Evolutionary conservation across 257 asterid species (phyloP), one percentile per base, ranked within the genome.

Genomic region (Nicotiana attenuata): DNA sequence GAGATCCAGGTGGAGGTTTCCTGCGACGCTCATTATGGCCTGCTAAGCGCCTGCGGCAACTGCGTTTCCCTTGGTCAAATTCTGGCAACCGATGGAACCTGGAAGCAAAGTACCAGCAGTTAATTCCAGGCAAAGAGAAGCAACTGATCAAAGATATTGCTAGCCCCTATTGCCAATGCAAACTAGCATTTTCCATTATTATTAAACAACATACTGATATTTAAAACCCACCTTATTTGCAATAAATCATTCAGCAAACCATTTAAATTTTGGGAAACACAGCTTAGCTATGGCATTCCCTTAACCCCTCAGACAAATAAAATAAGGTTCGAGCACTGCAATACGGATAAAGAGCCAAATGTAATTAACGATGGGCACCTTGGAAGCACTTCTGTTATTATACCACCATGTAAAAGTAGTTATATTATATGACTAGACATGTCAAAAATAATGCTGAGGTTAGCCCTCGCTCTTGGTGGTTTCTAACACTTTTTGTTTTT

Each of bases 11-110:
- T n/a, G 91, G 92, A 8, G 93, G 97, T 89, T 95, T 95, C 87
- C 98, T 90, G 57, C 99, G 78, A 65, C 98, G 95, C 88, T 93
- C 98, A 20, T 93, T 95, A 87, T 95, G 99, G 76, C 97, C 97
- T 8, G 98, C 99, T 50, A 95, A 92, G 83, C 99, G 98, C 83
- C 98, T 90, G 73, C 98, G 92, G 84, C 99, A 95, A 78, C 99
- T 95, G 56, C 99, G 83, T 75, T 95, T 95, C 61, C 94, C 98
- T 86, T 93, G 93, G 87, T 95, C 99, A 80, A 95, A 95, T 87
- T 95, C 99, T 38, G 97, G 88, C 88, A 95, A 83, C 26, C 82
- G 93, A 86, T 95, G 99, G 83, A 95, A 95, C 88, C 99, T 95
- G 90, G 80, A 89, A 76, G 57, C 64, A 88, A 60, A 78, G 76